A percentile compares a stretch with the other conserved stretches of the same genome.
Evolutionary conservation across 2,329 filamentous ascomycete genomes (phyloP).

Genomic region (Cladorrhinum sp.): DNA sequence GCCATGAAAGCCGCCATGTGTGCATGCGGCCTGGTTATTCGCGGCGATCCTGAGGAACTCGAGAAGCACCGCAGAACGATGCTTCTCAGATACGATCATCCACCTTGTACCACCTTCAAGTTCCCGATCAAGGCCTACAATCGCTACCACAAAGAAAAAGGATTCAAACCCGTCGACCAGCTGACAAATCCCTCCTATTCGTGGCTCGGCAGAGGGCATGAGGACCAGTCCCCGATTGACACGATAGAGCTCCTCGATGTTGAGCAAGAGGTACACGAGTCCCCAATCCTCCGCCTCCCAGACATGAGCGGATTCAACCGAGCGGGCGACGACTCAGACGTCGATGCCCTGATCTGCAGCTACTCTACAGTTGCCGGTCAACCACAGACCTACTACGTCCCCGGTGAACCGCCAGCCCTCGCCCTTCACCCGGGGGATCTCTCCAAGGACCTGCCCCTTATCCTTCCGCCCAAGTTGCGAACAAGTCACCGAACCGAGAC

Average conservation of each 20-base stretch:
- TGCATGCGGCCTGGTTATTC: background rate
- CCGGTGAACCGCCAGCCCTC: background rate
- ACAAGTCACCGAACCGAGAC: background rate
- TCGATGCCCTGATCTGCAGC: background rate
- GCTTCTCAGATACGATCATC: too few species aligned
- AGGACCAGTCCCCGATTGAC: background rate
- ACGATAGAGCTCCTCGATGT: background rate
- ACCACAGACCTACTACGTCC: background rate
- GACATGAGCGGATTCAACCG: background rate
- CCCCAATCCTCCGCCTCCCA: background rate
- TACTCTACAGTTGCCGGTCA: background rate
- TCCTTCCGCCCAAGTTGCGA: background rate
- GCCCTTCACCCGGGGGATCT: background rate
- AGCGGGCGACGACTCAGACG: background rate
- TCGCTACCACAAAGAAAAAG: background rate
- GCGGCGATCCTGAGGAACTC: background rate
- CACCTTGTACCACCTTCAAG: background rate
- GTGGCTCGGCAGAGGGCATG: background rate
- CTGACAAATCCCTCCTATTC: background rate
- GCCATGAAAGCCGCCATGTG: background rate
- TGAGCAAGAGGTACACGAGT: background rate
- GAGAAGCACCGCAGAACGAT: background rate
- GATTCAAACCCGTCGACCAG: background rate
- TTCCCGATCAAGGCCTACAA: background rate
- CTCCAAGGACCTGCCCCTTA: background rate